These are phyloP conservation scores for Blastosporella zonata DNA, from an alignment of 1,284 basidiomycete genomes.

Conservation along the genomic window DNA sequence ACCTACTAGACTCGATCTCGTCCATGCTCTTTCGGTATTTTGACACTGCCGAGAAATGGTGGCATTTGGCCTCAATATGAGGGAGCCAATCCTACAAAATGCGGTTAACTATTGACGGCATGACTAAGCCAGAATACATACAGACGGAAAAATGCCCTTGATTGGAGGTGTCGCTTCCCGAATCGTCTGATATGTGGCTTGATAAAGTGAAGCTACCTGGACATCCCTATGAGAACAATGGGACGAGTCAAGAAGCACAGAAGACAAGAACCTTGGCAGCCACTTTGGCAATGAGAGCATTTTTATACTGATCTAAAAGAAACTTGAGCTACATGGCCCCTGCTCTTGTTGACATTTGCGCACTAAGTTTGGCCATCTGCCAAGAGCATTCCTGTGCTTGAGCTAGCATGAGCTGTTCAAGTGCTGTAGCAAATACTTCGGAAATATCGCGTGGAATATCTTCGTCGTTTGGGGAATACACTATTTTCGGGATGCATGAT, in stretches of 20 bases:
- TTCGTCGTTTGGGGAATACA: slow-evolving; percentile 49
- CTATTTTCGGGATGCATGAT: slow-evolving; percentile 55
- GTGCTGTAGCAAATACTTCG: slow-evolving; percentile 54
- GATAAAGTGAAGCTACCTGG: slow-evolving; percentile 73
- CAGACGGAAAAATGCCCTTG: slow-evolving; percentile 51
- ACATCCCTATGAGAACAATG: slow-evolving; percentile 1
- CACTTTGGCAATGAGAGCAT: slow-evolving; percentile 83
- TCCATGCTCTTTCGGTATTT: slow-evolving; percentile 90
- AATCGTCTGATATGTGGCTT: slow-evolving; percentile 49
- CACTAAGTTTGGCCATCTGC: slow-evolving; percentile 89
- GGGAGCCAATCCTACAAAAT: slow-evolving; percentile 68
- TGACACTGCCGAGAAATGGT: slow-evolving; percentile 89
- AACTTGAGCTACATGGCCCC: slow-evolving; percentile 5
- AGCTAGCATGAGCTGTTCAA: slow-evolving; percentile 83
- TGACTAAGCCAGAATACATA: slow-evolving; percentile 29
- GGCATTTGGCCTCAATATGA: slow-evolving; percentile 80
- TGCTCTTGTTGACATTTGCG: slow-evolving; percentile 17
- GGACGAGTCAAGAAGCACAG: neutral
- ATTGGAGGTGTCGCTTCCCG: slow-evolving; percentile 47
- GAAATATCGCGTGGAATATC: slow-evolving; percentile 65
- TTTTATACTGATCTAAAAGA: slow-evolving; percentile 70
- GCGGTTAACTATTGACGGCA: slow-evolving; percentile 3
- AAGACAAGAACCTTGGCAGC: slow-evolving; percentile 58
- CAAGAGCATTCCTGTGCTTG: slow-evolving; percentile 98
- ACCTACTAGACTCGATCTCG: slow-evolving; percentile 82